Evolutionary conservation across 2,329 filamentous ascomycete genomes (phyloP).

Genomic region (Blastomyces silverae): DNA sequence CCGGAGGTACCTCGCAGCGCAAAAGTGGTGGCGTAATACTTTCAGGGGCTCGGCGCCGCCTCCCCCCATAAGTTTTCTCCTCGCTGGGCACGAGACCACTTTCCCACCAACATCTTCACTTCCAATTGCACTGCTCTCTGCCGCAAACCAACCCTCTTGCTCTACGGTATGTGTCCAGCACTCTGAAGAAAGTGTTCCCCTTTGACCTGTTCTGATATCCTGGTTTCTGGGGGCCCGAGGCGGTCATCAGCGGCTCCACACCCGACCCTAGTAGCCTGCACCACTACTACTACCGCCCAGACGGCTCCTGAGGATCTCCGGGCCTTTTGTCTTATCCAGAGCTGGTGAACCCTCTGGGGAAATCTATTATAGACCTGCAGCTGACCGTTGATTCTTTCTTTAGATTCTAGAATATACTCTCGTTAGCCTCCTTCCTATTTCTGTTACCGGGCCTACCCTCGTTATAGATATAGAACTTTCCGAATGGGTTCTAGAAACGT

Average conservation of each 20-base stretch:
- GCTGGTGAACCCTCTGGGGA: neutral
- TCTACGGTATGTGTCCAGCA: constrained; percentile 5
- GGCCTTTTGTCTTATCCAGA: neutral
- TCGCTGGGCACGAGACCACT: constrained; percentile 32
- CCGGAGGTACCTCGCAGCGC: neutral
- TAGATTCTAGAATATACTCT: neutral
- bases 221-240: neutral
- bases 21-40: constrained; percentile 2
- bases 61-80: neutral
- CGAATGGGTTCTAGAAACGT: constrained; percentile 20
- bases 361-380: neutral
- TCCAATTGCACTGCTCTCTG: neutral
- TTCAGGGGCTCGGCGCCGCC: neutral
- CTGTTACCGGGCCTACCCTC: neutral
- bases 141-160: too few relatives aligned
- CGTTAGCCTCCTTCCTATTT: neutral
- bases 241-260: neutral
- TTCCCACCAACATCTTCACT: constrained; percentile 17
- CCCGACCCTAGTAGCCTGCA: neutral
- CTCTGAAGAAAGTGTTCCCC: too few relatives aligned
- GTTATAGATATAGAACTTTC: constrained; percentile 21
- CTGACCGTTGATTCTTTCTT: neutral
- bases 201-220: neutral
- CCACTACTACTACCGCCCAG: neutral
- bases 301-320: constrained; percentile 1